phyloP scores from a whole-genome alignment of 345 rosid species.

The Hibiscus mutabilis region DNA sequence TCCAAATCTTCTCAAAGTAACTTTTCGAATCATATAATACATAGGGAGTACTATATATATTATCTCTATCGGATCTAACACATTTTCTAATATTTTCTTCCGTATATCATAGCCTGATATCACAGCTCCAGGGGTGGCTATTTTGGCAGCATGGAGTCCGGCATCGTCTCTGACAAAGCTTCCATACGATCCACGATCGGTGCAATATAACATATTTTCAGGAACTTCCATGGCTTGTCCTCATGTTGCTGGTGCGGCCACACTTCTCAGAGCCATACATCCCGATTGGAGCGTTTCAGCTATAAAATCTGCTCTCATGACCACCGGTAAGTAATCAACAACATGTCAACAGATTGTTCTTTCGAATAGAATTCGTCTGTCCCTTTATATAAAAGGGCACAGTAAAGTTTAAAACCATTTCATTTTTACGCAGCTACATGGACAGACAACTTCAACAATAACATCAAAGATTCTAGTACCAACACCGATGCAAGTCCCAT shows the following conservation, averaged over 20 bases:
- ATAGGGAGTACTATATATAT: no score
- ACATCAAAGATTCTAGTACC: no score
- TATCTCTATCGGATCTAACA: no score
- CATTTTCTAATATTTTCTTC: no score
- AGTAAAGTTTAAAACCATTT: no score
- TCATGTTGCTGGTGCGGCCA: slow-evolving; percentile 68
- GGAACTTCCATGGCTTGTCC: slow-evolving; percentile 97
- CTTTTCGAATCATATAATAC: background rate
- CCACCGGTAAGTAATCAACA: slow-evolving; percentile 30
- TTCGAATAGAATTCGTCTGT: no score
- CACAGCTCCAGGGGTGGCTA: slow-evolving; percentile 64
- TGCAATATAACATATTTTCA: slow-evolving; percentile 36
- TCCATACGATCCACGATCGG: slow-evolving; percentile 33
- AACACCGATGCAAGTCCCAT: slow-evolving; percentile 42
- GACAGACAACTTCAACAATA: slow-evolving; percentile 29
- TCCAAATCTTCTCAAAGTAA: slow-evolving; percentile 65
- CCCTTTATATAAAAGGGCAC: no score
- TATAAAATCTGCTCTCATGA: slow-evolving; percentile 70
- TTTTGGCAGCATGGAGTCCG: slow-evolving; percentile 82
- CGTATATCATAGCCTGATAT: slow-evolving; percentile 46
- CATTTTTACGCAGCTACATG: slow-evolving; percentile 35
- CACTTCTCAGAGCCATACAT: slow-evolving; percentile 65
- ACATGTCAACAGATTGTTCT: no score
- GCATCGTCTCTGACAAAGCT: slow-evolving; percentile 39
- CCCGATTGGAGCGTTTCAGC: slow-evolving; percentile 85